Conservation (phyloP, 2,329 filamentous ascomycete genomes). For the Alternaria arbusti region DNA sequence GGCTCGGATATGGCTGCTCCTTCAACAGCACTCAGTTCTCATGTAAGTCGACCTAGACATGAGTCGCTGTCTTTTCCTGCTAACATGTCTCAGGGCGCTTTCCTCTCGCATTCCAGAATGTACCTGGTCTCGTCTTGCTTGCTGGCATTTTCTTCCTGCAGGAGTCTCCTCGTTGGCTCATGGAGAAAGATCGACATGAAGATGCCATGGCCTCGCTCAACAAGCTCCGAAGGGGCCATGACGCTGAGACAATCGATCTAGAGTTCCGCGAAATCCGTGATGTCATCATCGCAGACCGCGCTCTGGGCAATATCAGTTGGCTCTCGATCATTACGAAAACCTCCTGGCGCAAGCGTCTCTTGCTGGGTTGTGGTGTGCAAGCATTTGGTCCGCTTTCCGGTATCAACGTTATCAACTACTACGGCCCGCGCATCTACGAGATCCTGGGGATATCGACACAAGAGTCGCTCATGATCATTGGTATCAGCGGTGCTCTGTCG, state of each 20-base stretch:
- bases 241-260: slow-evolving; percentile 26
- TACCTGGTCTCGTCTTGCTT: slow-evolving; percentile 53
- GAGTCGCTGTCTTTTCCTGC: background rate
- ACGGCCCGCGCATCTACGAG: slow-evolving; percentile 53
- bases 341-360: slow-evolving; percentile 54
- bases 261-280: slow-evolving; percentile 32
- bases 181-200: slow-evolving; percentile 61
- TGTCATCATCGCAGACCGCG: slow-evolving; percentile 30
- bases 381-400: slow-evolving; percentile 58
- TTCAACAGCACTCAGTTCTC: slow-evolving; percentile 31
- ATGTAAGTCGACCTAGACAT: slow-evolving; percentile 15
- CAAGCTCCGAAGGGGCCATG: slow-evolving; percentile 25
- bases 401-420: slow-evolving; percentile 51
- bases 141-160: slow-evolving; percentile 59
- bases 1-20: slow-evolving; percentile 48
- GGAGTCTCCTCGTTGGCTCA: slow-evolving; percentile 67
- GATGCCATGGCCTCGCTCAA: slow-evolving; percentile 44
- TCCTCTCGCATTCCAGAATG: slow-evolving; percentile 52
- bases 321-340: slow-evolving; percentile 53
- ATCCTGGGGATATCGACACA: slow-evolving; percentile 54
- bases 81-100: slow-evolving; percentile 36
- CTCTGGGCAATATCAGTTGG: slow-evolving; percentile 48
- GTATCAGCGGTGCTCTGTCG: slow-evolving; percentile 58
- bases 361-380: slow-evolving; percentile 58
- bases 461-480: slow-evolving; percentile 59